Base-by-base conservation (phyloP, 306 rosid species). In the Quercus agrifolia region DNA sequence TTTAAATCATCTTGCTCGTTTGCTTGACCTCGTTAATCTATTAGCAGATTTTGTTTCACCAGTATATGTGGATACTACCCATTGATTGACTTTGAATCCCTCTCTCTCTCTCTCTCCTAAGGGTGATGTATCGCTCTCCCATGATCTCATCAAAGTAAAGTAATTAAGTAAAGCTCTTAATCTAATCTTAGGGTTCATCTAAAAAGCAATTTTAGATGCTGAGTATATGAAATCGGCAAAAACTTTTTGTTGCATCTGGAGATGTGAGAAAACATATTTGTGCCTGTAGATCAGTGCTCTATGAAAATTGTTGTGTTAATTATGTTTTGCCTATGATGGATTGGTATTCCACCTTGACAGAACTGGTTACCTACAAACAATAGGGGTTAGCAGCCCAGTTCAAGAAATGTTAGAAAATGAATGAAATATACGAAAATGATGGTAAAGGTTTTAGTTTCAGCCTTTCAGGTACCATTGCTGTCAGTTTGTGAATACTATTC, bases 241-340 rank as follows among this genome's bases (percentile, higher is more conserved):
- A 89, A 95, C 92, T 95, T 74, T 95, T 96, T 67, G 94, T 96
- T 35, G 91, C 91, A 78, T 92, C 96, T 63, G 99, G 99, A 69
- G 97, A 95, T 85, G 93, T 92, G 99, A 88, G 99, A 54, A 92
- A 89, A 83, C 97, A 94, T 73, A 97, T 92, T 23, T 85, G 86
- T 77, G 84, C 92, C 74, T 91, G 96, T 88, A 84, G 97, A 97
- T 91, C 5, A 80, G 94, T 79, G 61, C 78, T 80, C 67, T 63
- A 12, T 46, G 30, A 56, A 52, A 54, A 44, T 28, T 70, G 46
- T 20, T 7, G 73, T 49, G 23, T 57, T 33, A 3, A 10, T 23
- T 55, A 18, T 20, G 63, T 66, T 6, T 14, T 15, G n/a, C n/a
- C 25, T 54, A 9, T 41, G 8, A 76, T 70, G 58, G 27, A 30